Evolutionary conservation across 208 protist genomes (phyloP), one percentile per base, ranked within the genome.

Genomic region (Phytomonas sp.): DNA sequence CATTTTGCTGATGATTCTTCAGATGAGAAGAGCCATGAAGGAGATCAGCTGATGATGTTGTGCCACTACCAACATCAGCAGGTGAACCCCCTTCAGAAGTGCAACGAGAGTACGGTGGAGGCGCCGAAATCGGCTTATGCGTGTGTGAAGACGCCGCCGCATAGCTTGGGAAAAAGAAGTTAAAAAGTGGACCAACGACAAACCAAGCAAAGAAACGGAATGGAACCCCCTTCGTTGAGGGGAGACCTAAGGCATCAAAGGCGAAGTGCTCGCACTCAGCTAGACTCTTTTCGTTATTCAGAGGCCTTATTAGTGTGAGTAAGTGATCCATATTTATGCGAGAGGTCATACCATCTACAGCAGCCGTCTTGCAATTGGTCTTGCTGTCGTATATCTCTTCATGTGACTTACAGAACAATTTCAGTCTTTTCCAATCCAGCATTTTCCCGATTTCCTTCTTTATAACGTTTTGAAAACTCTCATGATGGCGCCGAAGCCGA

Each of bases 161-260:
- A 0, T n/a, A 51, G 66, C 37, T 46, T 17, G 82, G 79, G 62
- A 88, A 89, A 43, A 86, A 76, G 31, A 26, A 70, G 36, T 70
- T 60, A 65, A 85, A 86, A 61, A 78, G 84, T 0, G 77, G 79
- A 23, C 71, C 76, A n/a, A 87, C 74, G 66, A 92, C 82, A n/a
- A 81, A 71, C 17, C 76, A 61, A 32, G 80, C 76, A 76, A 92
- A 92, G 65, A 79, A 83, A 31, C 59, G 36, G 60, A 88, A 82
- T 0, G 81, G 67, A 34, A 88, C 78, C 40, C 82, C 79, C 32
- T 70, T 51, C 11, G 76, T 72, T 5, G 79, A 53, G 0, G 68
- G 68, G 37, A 76, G 32, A n/a, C 70, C 60, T 0, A 62, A 30
- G 0, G 65, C 31, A 15, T 17, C 43, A 59, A 62, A 62, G 40